Conservation (phyloP, 192 early-diverging fungal species). For the Umbelopsis sp. region DNA sequence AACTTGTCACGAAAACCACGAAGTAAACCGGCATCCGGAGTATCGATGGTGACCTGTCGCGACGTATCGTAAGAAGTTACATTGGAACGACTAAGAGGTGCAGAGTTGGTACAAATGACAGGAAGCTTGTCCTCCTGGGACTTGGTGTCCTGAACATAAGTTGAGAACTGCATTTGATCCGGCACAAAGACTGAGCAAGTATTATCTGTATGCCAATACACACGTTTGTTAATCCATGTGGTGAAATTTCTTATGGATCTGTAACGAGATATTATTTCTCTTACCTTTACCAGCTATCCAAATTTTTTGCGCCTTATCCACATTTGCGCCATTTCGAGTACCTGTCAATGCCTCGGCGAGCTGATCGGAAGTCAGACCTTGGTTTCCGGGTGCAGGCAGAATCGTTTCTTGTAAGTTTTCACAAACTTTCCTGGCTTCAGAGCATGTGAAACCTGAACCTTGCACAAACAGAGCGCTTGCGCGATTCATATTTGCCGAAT, state of each 20-base stretch:
- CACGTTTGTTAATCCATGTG: slow-evolving; percentile 8
- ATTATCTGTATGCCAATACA: slow-evolving; percentile 8
- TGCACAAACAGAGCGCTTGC: slow-evolving; percentile 1
- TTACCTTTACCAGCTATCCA: slow-evolving; percentile 15
- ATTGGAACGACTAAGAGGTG: slow-evolving; percentile 10
- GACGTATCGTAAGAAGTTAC: slow-evolving; percentile 30
- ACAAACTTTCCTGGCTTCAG: slow-evolving; percentile 5
- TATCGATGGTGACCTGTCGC: slow-evolving; percentile 37
- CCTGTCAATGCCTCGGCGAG: slow-evolving; percentile 10
- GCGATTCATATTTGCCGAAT: slow-evolving; percentile 17
- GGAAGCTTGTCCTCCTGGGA: slow-evolving; percentile 1
- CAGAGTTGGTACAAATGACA: slow-evolving; percentile 10
- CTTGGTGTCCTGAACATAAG: slow-evolving; percentile 11
- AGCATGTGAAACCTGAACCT: slow-evolving; percentile 4
- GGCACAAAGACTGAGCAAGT: slow-evolving; percentile 15
- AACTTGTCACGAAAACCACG: slow-evolving; percentile 38
- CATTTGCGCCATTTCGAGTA: slow-evolving; percentile 10
- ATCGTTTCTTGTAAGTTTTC: slow-evolving; percentile 11
- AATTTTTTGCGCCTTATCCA: slow-evolving; percentile 10
- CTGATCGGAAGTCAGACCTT: slow-evolving; percentile 6
- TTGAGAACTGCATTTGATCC: slow-evolving; percentile 4
- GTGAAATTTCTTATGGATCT: slow-evolving; percentile 1
- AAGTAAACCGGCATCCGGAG: slow-evolving; percentile 25
- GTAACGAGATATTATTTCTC: background rate
- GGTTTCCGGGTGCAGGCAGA: slow-evolving; percentile 6